Evolutionary conservation across 2,329 filamentous ascomycete genomes (phyloP).

Genomic region (Ceratocystis papillata): DNA sequence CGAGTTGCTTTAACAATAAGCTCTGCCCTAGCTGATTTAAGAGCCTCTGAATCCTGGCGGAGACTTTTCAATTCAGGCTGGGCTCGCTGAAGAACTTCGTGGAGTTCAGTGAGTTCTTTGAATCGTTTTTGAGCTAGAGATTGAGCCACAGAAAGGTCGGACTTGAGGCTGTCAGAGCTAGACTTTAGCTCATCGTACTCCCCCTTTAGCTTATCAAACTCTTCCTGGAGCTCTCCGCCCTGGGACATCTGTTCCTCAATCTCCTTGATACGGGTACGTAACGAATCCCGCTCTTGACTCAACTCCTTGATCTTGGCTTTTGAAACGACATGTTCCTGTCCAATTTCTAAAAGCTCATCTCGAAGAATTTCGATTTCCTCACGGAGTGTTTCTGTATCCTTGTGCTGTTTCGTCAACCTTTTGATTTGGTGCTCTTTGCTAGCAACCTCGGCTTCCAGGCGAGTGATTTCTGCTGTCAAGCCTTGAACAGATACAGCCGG

Average conservation of each 20-base stretch:
- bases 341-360: slow-evolving; percentile 67
- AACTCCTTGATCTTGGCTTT: slow-evolving; percentile 61
- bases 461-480: slow-evolving; percentile 40
- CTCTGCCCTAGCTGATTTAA: slow-evolving; percentile 67
- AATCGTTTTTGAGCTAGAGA: slow-evolving; percentile 78
- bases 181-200: slow-evolving; percentile 59
- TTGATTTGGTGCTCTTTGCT: slow-evolving; percentile 65
- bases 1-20: slow-evolving; percentile 49
- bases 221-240: slow-evolving; percentile 4
- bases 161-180: slow-evolving; percentile 60
- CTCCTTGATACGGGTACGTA: slow-evolving; percentile 40
- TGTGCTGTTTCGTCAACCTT: slow-evolving; percentile 55
- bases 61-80: slow-evolving; percentile 77
- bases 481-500: slow-evolving; percentile 30
- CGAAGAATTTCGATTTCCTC: slow-evolving; percentile 80
- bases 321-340: slow-evolving; percentile 72
- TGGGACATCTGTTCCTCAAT: slow-evolving; percentile 57
- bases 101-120: slow-evolving; percentile 73
- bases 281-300: slow-evolving; percentile 46
- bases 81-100: slow-evolving; percentile 68
- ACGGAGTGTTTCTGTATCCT: slow-evolving; percentile 64
- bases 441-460: slow-evolving; percentile 44
- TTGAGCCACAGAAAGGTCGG: slow-evolving; percentile 75
- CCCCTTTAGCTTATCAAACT: slow-evolving; percentile 26
- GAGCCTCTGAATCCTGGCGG: slow-evolving; percentile 60